These are phyloP conservation scores for Neofusicoccum sp. DNA, from an alignment of 2,329 filamentous ascomycete species.

Conservation along the genomic window DNA sequence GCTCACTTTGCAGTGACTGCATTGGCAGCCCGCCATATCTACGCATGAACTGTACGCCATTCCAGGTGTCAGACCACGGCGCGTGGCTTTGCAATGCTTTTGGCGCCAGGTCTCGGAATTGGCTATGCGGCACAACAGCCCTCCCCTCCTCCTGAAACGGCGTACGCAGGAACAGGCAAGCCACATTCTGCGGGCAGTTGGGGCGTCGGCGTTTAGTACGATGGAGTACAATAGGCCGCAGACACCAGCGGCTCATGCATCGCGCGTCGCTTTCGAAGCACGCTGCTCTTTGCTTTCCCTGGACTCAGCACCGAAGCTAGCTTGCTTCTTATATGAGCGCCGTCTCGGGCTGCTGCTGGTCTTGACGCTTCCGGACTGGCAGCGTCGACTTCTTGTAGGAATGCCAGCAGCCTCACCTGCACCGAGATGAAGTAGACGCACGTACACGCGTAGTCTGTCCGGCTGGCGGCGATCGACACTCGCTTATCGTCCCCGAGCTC, in stretches of 20 bases:
- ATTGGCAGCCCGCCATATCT: not conserved
- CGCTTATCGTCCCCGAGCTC: conserved; percentile 7
- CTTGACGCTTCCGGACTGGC: conserved; percentile 6
- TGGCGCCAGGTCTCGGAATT: conserved; percentile 10
- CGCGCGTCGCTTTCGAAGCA: not conserved
- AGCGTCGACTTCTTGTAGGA: not conserved
- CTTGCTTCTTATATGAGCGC: not conserved
- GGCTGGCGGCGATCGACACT: not conserved
- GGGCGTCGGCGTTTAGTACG: conserved; percentile 11
- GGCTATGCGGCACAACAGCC: not conserved
- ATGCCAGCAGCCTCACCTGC: not conserved
- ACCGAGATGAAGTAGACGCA: not conserved
- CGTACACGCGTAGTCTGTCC: not conserved
- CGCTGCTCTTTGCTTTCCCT: not conserved
- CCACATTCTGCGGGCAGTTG: conserved; percentile 12
- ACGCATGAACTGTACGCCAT: not conserved
- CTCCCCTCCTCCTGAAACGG: conserved; percentile 18
- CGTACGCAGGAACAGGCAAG: conserved; percentile 16
- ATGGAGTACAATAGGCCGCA: not conserved
- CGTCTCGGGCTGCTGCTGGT: not conserved
- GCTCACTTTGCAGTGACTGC: not conserved
- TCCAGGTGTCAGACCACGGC: conserved; percentile 11
- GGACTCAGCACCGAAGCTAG: not conserved
- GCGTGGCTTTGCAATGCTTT: conserved; percentile 17
- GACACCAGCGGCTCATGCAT: conserved; percentile 11